Conservation (phyloP, 2,329 filamentous ascomycete species). For the Thermochaetoides dissita region DNA sequence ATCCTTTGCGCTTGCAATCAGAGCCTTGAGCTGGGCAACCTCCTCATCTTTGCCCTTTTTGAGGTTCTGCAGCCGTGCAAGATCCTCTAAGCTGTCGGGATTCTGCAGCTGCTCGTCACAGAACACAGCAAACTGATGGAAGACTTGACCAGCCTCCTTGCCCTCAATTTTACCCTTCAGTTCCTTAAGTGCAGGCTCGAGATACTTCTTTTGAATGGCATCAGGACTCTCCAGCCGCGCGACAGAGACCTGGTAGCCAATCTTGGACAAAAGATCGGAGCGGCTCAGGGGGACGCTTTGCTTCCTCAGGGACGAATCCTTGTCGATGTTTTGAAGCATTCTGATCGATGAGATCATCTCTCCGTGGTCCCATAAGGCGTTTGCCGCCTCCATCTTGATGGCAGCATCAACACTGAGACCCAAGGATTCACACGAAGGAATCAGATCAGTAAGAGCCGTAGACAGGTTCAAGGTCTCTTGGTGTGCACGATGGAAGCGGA, state of each 20-base stretch:
- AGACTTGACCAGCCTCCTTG: conserved; percentile 70
- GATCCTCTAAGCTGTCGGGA: conserved; percentile 69
- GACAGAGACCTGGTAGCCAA: conserved; percentile 78
- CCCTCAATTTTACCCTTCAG: conserved; percentile 55
- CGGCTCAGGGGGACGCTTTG: conserved; percentile 60
- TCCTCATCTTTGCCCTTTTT: conserved; percentile 71
- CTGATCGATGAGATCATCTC: conserved; percentile 80
- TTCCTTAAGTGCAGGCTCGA: conserved; percentile 71
- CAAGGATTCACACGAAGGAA: conserved; percentile 53
- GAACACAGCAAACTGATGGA: conserved; percentile 87
- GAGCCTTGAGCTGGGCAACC: conserved; percentile 55
- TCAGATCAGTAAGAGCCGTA: conserved; percentile 66
- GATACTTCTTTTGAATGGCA: conserved; percentile 72
- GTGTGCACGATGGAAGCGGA: conserved; percentile 63
- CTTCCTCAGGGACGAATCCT: conserved; percentile 44
- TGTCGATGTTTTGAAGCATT: conserved; percentile 65
- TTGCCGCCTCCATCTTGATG: conserved; percentile 69
- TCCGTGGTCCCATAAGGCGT: conserved; percentile 85
- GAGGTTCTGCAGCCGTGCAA: conserved; percentile 65
- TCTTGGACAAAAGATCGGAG: conserved; percentile 70
- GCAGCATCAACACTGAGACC: conserved; percentile 65
- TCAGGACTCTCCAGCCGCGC: conserved; percentile 85
- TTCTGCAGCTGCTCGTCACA: conserved; percentile 91
- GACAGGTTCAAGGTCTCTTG: conserved; percentile 81
- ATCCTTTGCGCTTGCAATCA: conserved; percentile 36